Base-by-base conservation (phyloP, 73 alveolate species). In the Symbiodinium pilosum region DNA sequence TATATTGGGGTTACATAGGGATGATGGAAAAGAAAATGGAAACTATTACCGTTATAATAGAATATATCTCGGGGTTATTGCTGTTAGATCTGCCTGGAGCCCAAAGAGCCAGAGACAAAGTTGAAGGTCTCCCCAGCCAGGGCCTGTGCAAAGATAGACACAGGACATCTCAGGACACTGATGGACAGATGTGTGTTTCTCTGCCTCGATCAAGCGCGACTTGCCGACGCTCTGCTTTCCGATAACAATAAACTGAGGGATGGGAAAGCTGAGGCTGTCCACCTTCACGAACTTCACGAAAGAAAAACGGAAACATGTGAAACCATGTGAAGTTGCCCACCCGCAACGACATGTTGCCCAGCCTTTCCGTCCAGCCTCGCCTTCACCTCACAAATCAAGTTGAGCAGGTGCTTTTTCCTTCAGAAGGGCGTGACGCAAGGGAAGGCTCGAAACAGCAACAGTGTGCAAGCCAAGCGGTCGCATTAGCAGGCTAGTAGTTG, bases 151-250 rank as follows among this genome's bases (percentile, higher is more conserved):
- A n/a, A n/a, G n/a, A n/a, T n/a, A n/a, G n/a, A n/a, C n/a, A n/a
- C n/a, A n/a, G n/a, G n/a, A n/a, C n/a, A n/a, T n/a, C n/a, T n/a
- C n/a, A n/a, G n/a, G n/a, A n/a, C n/a, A n/a, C n/a, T n/a, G n/a
- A n/a, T n/a, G n/a, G n/a, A n/a, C n/a, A n/a, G n/a, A n/a, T n/a
- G n/a, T n/a, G n/a, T n/a, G n/a, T n/a, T n/a, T n/a, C n/a, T n/a
- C 20, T 3, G 69, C 98, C 99, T 94, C 99, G 64, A 94, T 94
- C 68, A 94, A 92, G 43, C 99, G 34, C 28, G 99, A 94, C 86
- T 94, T 94, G 39, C 99, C 99, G 42, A 94, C 99, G 38, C 93
- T 77, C 99, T 94, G 99, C 94, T 94, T 94, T 40, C 99, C 99
- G 36, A 94, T 94, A 83, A 83, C 85, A 43, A 94, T 34, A 86